phyloP scores from a whole-genome alignment of 768 basidiomycete genomes.

The Boletus pseudo-olivaceus region DNA sequence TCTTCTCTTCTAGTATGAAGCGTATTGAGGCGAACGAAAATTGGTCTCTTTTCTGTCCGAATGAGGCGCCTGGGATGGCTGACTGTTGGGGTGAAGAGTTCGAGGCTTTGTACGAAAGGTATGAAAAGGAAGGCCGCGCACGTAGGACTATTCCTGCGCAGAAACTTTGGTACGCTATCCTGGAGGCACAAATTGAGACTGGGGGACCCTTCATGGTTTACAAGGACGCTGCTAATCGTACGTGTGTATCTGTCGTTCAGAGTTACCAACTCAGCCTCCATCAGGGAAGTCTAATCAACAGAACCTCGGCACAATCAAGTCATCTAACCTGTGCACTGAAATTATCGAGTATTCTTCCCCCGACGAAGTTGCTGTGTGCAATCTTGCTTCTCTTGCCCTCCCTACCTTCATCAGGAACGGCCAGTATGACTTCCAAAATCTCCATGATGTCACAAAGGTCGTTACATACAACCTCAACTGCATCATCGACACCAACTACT shows the following conservation, averaged over 20 bases:
- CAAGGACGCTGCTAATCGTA: conserved; percentile 94
- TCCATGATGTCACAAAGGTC: conserved; percentile 92
- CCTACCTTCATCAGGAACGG: conserved; percentile 85
- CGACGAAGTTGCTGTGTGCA: conserved; percentile 97
- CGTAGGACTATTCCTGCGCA: conserved; percentile 87
- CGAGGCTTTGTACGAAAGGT: conserved; percentile 77
- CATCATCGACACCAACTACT: conserved; percentile 94
- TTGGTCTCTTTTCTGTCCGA: conserved; percentile 98
- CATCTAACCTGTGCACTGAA: conserved; percentile 97
- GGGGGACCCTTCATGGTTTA: conserved; percentile 99
- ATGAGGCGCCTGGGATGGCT: conserved; percentile 85
- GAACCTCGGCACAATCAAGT: conserved; percentile 98
- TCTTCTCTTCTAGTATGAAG: conserved; percentile 68
- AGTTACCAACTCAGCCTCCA: not conserved
- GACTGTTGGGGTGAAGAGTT: conserved; percentile 92
- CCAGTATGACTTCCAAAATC: conserved; percentile 88
- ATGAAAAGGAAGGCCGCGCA: conserved; percentile 87
- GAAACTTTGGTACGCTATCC: conserved; percentile 96
- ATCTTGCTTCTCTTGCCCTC: conserved; percentile 93
- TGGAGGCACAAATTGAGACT: conserved; percentile 97
- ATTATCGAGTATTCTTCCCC: conserved; percentile 98
- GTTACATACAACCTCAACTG: conserved; percentile 91
- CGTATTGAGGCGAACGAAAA: conserved; percentile 85
- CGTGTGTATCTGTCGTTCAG: conserved; percentile 25
- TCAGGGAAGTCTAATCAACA: conserved; percentile 97